Evolutionary conservation across 148 eudicot species (phyloP).

Genomic region (Rhododendron henanense): DNA sequence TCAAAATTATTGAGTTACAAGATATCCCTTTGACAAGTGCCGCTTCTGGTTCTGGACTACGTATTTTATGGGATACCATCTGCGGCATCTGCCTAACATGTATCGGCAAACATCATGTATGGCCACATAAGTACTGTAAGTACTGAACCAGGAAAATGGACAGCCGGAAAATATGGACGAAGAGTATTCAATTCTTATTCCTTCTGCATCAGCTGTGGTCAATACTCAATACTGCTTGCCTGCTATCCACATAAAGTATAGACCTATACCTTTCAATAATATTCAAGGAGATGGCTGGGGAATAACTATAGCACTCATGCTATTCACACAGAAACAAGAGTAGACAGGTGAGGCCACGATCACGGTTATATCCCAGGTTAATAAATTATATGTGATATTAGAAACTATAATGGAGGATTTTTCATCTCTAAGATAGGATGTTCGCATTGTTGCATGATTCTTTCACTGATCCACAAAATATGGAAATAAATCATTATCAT

Average conservation of each 20-base stretch:
- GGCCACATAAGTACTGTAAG: background rate
- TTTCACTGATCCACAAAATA: background rate
- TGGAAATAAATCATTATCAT: too few species aligned
- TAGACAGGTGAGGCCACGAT: background rate
- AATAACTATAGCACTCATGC: background rate
- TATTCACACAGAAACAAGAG: background rate
- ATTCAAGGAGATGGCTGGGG: background rate
- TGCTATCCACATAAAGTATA: too few species aligned
- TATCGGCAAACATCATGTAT: background rate
- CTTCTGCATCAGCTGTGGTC: background rate
- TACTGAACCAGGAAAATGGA: background rate
- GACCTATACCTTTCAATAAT: too few species aligned
- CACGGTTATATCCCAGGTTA: background rate
- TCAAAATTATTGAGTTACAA: background rate
- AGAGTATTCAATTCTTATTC: background rate
- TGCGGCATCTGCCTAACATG: background rate
- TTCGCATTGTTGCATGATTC: background rate
- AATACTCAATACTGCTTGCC: background rate
- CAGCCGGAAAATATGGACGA: background rate
- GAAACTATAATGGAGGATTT: background rate
- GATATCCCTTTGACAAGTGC: background rate
- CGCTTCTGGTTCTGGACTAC: background rate
- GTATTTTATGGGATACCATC: background rate
- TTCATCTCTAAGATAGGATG: background rate
- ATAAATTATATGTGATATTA: background rate